Conservation (phyloP, 2,329 filamentous ascomycete species). For the Fusarium scirpi region DNA sequence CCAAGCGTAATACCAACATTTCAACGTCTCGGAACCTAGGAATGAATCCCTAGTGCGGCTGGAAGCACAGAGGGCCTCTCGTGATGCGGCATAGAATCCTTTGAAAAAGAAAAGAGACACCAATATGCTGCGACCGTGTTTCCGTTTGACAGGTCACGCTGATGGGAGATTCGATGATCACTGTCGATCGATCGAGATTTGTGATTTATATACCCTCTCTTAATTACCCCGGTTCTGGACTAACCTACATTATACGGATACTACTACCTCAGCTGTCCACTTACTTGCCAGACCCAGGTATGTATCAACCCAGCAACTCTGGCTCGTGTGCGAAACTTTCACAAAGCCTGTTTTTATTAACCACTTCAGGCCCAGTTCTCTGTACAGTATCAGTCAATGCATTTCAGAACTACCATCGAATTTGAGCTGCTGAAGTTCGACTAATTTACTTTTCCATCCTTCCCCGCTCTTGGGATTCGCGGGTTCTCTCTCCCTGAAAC, state of each 20-base stretch:
- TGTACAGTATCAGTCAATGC: constrained; percentile 4
- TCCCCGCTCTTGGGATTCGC: constrained; percentile 9
- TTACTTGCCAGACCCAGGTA: neutral
- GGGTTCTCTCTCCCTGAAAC: constrained; percentile 32
- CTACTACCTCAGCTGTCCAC: neutral
- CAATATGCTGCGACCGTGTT: constrained; percentile 26
- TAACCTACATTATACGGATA: neutral
- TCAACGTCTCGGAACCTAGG: constrained; percentile 23
- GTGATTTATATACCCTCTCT: constrained; percentile 13
- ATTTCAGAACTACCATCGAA: constrained; percentile 5
- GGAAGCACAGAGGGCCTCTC: constrained; percentile 23
- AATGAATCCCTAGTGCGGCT: constrained; percentile 20
- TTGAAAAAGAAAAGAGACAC: constrained; percentile 9
- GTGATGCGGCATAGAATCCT: constrained; percentile 26
- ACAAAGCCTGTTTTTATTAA: constrained; percentile 25
- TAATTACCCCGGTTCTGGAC: constrained; percentile 8
- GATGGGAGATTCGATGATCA: constrained; percentile 28
- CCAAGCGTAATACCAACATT: constrained; percentile 1
- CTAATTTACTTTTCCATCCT: constrained; percentile 16
- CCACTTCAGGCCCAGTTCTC: constrained; percentile 12
- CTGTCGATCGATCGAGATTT: constrained; percentile 44
- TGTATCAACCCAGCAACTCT: constrained; percentile 1
- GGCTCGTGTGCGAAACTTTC: neutral
- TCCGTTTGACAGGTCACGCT: constrained; percentile 36
- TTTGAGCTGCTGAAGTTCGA: constrained; percentile 12